Evolutionary conservation across 23 red algal genomes (phyloP).

Genomic region (Gracilaria caudata): DNA sequence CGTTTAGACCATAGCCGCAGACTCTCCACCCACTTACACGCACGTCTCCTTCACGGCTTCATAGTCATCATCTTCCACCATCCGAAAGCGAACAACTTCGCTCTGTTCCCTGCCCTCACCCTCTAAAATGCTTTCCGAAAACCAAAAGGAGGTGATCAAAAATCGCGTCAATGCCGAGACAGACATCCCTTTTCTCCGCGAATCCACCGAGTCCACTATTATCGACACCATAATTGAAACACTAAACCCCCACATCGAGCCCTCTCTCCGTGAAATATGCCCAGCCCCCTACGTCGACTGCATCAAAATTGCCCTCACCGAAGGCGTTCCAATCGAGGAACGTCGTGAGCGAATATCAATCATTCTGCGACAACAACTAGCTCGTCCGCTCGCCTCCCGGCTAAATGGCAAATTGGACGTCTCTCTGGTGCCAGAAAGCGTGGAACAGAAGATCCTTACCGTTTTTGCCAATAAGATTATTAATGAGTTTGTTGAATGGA

Average conservation of each 20-base stretch:
- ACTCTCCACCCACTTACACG: too few species aligned
- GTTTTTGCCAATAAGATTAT: constrained; percentile 37
- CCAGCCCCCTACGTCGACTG: constrained; percentile 58
- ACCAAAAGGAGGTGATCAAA: constrained; percentile 40
- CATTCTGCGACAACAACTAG: constrained; percentile 29
- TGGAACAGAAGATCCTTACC: constrained; percentile 29
- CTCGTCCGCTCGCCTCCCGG: not conserved
- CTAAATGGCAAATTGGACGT: constrained; percentile 50
- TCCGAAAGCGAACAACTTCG: too few species aligned
- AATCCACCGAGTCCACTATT: constrained; percentile 28
- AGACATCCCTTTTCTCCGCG: constrained; percentile 49
- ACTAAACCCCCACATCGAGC: constrained; percentile 53
- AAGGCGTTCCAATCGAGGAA: constrained; percentile 42
- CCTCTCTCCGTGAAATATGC: constrained; percentile 46
- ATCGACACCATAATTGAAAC: constrained; percentile 30
- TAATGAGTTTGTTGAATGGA: constrained; percentile 59
- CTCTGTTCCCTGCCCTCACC: too few species aligned
- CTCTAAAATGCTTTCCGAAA: constrained; percentile 62
- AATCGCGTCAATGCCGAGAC: constrained; percentile 60
- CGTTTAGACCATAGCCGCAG: too few species aligned
- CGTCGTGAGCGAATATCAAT: constrained; percentile 24
- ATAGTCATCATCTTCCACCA: too few species aligned
- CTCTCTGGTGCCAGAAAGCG: constrained; percentile 24
- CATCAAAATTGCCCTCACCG: constrained; percentile 49
- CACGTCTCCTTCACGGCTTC: not conserved